A percentile compares a stretch with the other conserved stretches of the same genome.
phyloP scores from a whole-genome alignment of 23 red algal genomes.

The Pyropia haitanensis region DNA sequence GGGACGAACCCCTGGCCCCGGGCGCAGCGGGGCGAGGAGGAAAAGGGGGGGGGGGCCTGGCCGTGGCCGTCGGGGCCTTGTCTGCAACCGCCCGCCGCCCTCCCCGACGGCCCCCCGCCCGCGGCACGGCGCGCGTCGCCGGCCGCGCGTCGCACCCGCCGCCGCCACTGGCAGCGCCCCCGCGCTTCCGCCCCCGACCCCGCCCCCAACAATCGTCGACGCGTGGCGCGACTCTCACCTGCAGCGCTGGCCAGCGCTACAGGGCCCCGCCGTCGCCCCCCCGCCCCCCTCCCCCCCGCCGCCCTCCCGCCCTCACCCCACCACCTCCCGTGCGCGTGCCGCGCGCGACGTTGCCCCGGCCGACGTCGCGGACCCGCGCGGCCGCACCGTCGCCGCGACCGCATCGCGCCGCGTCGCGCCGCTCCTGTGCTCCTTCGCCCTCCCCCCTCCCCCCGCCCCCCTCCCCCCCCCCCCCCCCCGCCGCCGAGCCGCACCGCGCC shows the following conservation, averaged over 20 bases:
- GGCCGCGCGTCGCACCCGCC: background rate
- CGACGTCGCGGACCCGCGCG: background rate
- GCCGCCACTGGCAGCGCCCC: background rate
- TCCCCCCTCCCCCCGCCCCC: background rate
- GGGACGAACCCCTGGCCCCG: no score
- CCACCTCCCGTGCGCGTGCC: slow-evolving; percentile 1
- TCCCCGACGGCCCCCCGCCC: background rate
- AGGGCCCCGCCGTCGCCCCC: background rate
- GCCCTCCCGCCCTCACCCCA: background rate
- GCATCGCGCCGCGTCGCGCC: background rate
- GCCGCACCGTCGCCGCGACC: slow-evolving; percentile 6
- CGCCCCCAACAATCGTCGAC: background rate
- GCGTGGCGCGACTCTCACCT: background rate
- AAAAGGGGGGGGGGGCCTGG: no score
- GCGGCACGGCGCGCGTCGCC: slow-evolving; percentile 1
- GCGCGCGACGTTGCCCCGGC: slow-evolving; percentile 4
- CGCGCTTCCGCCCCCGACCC: slow-evolving; percentile 3
- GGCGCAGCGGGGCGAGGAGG: no score
- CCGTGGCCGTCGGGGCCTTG: no score
- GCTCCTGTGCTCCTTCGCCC: background rate
- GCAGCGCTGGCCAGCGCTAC: background rate
- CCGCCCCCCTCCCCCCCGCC: background rate
- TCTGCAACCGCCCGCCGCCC: background rate
- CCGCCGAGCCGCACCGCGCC: background rate
- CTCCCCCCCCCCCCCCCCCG: background rate